Evolutionary conservation across 805 yeast species (phyloP).

Genomic region (Candida sakaeoensis): DNA sequence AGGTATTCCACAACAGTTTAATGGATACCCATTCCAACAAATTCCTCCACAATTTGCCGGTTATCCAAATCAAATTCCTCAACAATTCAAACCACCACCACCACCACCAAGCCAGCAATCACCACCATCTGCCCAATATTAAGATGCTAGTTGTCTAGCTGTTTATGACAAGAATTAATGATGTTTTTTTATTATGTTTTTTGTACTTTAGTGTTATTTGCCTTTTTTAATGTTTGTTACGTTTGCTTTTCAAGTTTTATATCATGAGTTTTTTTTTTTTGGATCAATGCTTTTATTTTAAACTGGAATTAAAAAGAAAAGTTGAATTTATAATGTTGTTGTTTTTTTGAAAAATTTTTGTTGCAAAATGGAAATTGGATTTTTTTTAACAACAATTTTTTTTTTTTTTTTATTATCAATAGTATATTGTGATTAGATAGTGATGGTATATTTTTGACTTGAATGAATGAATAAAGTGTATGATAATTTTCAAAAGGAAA

Average conservation of each 20-base stretch:
- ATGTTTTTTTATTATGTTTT: slow-evolving; percentile 1
- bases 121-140: slow-evolving; percentile 12
- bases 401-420: slow-evolving; percentile 5
- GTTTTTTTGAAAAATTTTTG: slow-evolving; percentile 3
- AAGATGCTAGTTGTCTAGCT: too few species aligned
- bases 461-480: neutral
- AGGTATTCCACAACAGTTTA: slow-evolving; percentile 17
- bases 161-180: slow-evolving; percentile 5
- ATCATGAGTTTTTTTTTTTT: slow-evolving; percentile 1
- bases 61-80: slow-evolving; percentile 10
- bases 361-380: neutral
- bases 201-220: slow-evolving; percentile 4
- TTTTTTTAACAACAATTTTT: slow-evolving; percentile 1
- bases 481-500: neutral
- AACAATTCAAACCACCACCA: slow-evolving; percentile 6
- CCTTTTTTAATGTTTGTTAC: slow-evolving; percentile 2
- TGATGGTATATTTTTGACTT: too few species aligned
- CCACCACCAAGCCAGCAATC: slow-evolving; percentile 7
- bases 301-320: slow-evolving; percentile 3
- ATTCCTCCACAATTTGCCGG: slow-evolving; percentile 14
- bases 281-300: slow-evolving; percentile 6
- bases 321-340: neutral
- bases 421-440: neutral
- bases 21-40: slow-evolving; percentile 18
- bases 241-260: slow-evolving; percentile 1